These are phyloP conservation scores for Zygotorulaspora mrakii DNA, from an alignment of 1,139 yeast genomes.

Conservation along the genomic window DNA sequence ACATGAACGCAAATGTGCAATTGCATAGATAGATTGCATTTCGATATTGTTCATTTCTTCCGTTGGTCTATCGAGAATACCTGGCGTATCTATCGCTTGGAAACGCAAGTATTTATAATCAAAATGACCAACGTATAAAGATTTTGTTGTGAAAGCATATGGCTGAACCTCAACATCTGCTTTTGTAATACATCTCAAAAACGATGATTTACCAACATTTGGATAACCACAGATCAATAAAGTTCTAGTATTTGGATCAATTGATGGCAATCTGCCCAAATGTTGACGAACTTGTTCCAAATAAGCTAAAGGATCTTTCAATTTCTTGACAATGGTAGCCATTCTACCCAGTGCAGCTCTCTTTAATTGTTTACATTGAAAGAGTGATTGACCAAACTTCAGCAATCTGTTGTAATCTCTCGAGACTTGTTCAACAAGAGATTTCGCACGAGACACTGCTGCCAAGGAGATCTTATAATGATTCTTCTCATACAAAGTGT, in stretches of 20 bases:
- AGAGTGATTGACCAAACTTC: constrained; percentile 94
- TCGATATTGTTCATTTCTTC: constrained; percentile 99
- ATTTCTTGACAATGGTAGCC: constrained; percentile 95
- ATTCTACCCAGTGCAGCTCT: constrained; percentile 98
- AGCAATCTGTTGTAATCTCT: constrained; percentile 91
- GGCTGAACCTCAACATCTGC: constrained; percentile 99
- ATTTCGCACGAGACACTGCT: constrained; percentile 88
- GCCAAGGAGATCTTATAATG: constrained; percentile 98
- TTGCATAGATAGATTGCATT: constrained; percentile 98
- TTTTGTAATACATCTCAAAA: constrained; percentile 86
- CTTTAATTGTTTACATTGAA: constrained; percentile 97
- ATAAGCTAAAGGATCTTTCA: constrained; percentile 88
- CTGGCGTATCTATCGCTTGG: constrained; percentile 99
- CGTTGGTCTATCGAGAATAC: constrained; percentile 96
- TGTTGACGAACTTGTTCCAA: constrained; percentile 99
- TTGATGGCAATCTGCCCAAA: constrained; percentile 95
- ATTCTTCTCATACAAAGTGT: constrained; percentile 93
- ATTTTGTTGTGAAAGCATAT: constrained; percentile 95
- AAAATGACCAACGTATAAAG: constrained; percentile 93
- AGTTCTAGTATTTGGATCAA: constrained; percentile 98
- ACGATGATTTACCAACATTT: constrained; percentile 96
- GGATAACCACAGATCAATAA: constrained; percentile 97
- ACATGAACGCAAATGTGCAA: constrained; percentile 96
- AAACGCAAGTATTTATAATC: constrained; percentile 95
- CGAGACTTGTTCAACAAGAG: constrained; percentile 90